A percentile compares a stretch with the other conserved stretches of the same genome.
Conservation (phyloP, 2,329 filamentous ascomycete species). For the Myriosclerotinia scirpicola region DNA sequence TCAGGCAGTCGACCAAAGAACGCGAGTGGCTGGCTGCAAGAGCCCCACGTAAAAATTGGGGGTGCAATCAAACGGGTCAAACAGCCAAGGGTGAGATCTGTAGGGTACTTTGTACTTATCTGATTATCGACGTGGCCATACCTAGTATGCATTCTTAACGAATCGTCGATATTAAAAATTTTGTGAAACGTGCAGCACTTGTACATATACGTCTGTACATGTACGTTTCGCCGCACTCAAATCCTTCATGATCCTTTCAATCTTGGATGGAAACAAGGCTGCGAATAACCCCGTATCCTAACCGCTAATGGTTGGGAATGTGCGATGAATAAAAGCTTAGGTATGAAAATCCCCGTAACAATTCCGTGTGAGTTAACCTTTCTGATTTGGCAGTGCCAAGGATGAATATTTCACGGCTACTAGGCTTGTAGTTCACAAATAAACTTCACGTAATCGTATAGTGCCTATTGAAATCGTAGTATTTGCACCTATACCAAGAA, state of each 20-base stretch:
- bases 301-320: neutral
- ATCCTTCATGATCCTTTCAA: slow-evolving; percentile 13
- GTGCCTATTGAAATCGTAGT: neutral
- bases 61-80: neutral
- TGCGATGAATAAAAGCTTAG: neutral
- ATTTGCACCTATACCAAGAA: slow-evolving; percentile 1
- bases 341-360: neutral
- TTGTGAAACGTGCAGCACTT: neutral
- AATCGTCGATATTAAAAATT: slow-evolving; percentile 10
- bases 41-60: slow-evolving; percentile 15
- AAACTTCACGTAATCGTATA: slow-evolving; percentile 9
- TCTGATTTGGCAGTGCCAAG: neutral
- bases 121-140: slow-evolving; percentile 18
- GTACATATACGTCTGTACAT: neutral
- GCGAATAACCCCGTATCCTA: slow-evolving; percentile 5
- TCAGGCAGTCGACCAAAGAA: neutral
- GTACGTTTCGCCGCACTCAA: slow-evolving; percentile 7
- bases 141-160: neutral
- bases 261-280: slow-evolving; percentile 2
- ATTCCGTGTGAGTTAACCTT: neutral
- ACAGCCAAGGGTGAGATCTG: slow-evolving; percentile 10
- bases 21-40: slow-evolving; percentile 6
- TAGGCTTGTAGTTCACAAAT: neutral
- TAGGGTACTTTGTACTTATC: slow-evolving; percentile 11
- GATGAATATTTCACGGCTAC: neutral